Conservation (phyloP, 192 early-diverging fungal genomes). For the Backusella liffmaniae region DNA sequence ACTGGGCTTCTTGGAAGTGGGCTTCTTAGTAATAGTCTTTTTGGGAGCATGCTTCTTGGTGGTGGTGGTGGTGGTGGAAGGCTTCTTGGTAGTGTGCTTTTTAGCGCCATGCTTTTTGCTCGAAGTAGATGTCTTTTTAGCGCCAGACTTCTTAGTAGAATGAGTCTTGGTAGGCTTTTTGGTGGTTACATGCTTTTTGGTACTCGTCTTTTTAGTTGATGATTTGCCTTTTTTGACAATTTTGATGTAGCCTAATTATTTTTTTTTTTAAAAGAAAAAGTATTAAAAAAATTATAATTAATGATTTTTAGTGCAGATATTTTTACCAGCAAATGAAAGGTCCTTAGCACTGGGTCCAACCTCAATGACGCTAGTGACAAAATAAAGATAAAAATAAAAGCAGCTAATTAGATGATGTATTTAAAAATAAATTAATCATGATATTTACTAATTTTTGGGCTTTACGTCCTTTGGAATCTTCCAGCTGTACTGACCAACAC, state of each 20-base stretch:
- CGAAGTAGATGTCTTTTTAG: background rate
- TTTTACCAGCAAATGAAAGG: constrained; percentile 17
- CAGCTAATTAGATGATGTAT: background rate
- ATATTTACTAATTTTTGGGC: constrained; percentile 17
- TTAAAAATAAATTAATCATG: background rate
- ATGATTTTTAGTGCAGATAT: background rate
- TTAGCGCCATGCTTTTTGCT: constrained; percentile 2
- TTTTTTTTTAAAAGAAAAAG: background rate
- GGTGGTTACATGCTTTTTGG: constrained; percentile 4
- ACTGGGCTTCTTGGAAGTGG: background rate
- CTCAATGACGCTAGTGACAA: constrained; percentile 13
- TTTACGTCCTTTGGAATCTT: background rate
- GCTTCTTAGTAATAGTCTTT: background rate
- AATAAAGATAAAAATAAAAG: constrained; percentile 1
- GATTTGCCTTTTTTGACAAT: constrained; percentile 6
- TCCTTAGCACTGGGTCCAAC: constrained; percentile 4
- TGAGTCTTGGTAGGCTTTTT: constrained; percentile 9
- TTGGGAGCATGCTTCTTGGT: background rate
- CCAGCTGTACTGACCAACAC: background rate
- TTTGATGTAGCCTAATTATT: constrained; percentile 5
- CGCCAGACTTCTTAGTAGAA: background rate
- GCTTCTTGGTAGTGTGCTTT: background rate
- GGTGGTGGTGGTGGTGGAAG: background rate
- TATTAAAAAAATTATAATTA: constrained; percentile 7
- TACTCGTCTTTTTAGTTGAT: background rate